Percentiles rank a stretch among this genome's conserved stretches.
Evolutionary conservation across 768 basidiomycete species (phyloP).

Genomic region (Russula abietina): DNA sequence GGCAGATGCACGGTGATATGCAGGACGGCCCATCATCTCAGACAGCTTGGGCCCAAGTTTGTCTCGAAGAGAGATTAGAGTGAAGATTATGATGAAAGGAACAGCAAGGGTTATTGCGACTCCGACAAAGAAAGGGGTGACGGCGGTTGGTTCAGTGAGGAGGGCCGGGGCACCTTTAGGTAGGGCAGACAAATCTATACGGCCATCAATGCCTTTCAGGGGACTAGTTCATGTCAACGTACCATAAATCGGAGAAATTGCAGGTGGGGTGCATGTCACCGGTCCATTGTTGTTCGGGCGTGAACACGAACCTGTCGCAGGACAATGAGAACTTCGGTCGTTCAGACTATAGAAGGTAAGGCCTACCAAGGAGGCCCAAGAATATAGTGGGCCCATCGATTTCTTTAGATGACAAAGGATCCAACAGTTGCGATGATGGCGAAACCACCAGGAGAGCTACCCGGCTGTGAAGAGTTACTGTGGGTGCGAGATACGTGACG

Average conservation of each 20-base stretch:
- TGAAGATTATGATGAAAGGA: conserved; percentile 61
- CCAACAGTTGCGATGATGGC: conserved; percentile 44
- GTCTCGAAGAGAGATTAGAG: conserved; percentile 58
- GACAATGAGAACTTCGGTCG: conserved; percentile 3
- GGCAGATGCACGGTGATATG: conserved; percentile 52
- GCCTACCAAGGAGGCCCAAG: conserved; percentile 60
- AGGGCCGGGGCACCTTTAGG: conserved; percentile 50
- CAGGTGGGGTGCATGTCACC: conserved; percentile 51
- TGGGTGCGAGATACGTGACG: conserved; percentile 65
- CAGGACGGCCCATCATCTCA: conserved; percentile 47
- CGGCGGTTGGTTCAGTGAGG: conserved; percentile 53
- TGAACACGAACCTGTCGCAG: conserved; percentile 58
- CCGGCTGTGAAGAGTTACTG: conserved; percentile 48
- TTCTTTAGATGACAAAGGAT: conserved; percentile 28
- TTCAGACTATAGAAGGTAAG: background rate
- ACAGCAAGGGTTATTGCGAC: conserved; percentile 50
- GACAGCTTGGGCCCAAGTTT: conserved; percentile 51
- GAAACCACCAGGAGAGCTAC: conserved; percentile 62
- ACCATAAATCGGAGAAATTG: conserved; percentile 60
- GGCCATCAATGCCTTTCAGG: conserved; percentile 1
- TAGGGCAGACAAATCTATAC: conserved; percentile 58
- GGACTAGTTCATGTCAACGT: conserved; percentile 25
- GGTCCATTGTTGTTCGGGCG: conserved; percentile 42
- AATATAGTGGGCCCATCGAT: conserved; percentile 66
- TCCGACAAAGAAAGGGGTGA: conserved; percentile 59